These are phyloP conservation scores for Gracilaria domingensis DNA, from an alignment of 23 red algal genomes.

Conservation along the genomic window DNA sequence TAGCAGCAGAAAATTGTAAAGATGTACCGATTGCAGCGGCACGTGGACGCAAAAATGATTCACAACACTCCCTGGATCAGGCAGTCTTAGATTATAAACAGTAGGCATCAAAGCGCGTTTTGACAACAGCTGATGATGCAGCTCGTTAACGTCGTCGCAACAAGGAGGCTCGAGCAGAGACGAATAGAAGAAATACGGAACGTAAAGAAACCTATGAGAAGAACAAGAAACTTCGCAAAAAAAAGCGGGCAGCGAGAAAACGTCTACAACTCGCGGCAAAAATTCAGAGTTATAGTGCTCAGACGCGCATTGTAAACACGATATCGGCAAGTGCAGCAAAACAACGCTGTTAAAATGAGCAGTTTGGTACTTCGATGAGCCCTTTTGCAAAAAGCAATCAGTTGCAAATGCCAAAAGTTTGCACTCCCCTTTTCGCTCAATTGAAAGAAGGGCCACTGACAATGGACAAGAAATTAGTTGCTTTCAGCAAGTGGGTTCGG, in stretches of 20 bases:
- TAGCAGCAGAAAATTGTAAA: conserved; percentile 14
- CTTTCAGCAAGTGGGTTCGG: no score
- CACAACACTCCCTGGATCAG: conserved; percentile 20
- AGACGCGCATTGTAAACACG: conserved; percentile 35
- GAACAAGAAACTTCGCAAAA: not conserved
- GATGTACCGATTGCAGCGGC: not conserved
- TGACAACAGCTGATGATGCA: conserved; percentile 16
- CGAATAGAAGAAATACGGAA: not conserved
- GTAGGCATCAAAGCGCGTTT: not conserved
- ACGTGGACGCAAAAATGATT: conserved; percentile 2
- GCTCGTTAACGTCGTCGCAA: not conserved
- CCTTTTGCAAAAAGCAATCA: not conserved
- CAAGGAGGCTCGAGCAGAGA: not conserved
- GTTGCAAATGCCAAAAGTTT: not conserved
- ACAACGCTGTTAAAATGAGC: not conserved
- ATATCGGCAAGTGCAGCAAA: conserved; percentile 5
- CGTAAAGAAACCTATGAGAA: conserved; percentile 22
- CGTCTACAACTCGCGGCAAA: not conserved
- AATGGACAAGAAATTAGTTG: no score
- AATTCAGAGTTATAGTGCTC: conserved; percentile 1
- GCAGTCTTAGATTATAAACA: conserved; percentile 12
- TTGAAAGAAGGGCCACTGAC: not conserved
- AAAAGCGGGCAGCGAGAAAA: not conserved
- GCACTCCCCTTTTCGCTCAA: not conserved
- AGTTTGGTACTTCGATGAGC: not conserved